Conservation (phyloP, 140 eudicot species). For the Senecio squalidus region DNA sequence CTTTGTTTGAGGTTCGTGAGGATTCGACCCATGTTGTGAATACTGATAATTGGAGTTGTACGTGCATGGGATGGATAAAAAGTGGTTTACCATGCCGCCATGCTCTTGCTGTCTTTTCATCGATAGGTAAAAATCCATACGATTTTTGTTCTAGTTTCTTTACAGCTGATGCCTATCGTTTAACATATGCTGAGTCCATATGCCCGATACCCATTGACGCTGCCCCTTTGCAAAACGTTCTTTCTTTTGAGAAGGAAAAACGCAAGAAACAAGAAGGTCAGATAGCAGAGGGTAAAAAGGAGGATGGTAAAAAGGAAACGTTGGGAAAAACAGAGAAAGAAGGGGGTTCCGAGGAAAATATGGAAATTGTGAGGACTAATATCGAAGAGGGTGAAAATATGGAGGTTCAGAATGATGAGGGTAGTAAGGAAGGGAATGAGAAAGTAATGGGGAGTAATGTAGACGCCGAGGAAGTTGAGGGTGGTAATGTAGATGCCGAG, state of each 20-base stretch:
- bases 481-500: neutral
- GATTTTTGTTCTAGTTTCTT: conserved; percentile 56
- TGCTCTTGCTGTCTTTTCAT: conserved; percentile 61
- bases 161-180: conserved; percentile 51
- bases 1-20: conserved; percentile 74
- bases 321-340: neutral
- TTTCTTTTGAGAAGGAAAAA: neutral
- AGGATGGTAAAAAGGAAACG: neutral
- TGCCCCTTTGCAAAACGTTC: conserved; percentile 10
- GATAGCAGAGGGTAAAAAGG: neutral
- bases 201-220: conserved; percentile 33
- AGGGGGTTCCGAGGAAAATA: neutral
- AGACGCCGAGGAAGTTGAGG: neutral
- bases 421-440: conserved; percentile 3
- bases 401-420: conserved; percentile 19
- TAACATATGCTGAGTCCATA: conserved; percentile 48
- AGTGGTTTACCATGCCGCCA: conserved; percentile 67
- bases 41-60: conserved; percentile 48
- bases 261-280: conserved; percentile 1
- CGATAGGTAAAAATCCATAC: conserved; percentile 40
- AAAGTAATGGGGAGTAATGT: neutral
- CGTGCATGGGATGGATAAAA: conserved; percentile 59
- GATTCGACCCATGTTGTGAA: conserved; percentile 67
- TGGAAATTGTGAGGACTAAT: neutral
- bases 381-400: conserved; percentile 15